Base-by-base conservation (phyloP, 1,139 yeast species). In the Taphrina communis region DNA sequence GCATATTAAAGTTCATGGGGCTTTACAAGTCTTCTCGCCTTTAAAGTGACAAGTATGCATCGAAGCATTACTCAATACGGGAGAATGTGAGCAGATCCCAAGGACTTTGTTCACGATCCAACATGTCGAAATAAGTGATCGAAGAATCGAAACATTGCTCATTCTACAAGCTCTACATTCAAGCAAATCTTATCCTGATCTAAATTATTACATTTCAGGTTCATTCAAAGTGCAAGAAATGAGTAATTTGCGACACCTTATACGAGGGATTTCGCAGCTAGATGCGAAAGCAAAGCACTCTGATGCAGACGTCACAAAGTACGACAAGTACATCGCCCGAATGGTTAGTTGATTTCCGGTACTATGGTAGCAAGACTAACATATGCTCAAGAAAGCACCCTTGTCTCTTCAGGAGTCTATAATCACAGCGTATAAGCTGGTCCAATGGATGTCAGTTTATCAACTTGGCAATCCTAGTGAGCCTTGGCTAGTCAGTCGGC, bases 401-500 rank as follows among this genome's bases (percentile, higher is more conserved):
- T 14, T 63, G n/a, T 63, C 67, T 21, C 21, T 57, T 14, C 31
- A 48, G 6, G 67, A 63, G 31, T 48, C 58, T 21, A 50, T 57
- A 35, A 35, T 52, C 39, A 63, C 61, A 6, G 67, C 67, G 21
- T 39, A 57, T 55, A 63, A 63, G 55, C 56, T 63, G n/a, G 67
- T 57, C 8, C 31, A 38, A 14, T 63, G 67, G 67, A 56, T 63
- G 39, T 35, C 59, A 6, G 52, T 21, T 2, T 63, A 44, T 50
- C 52, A 44, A 35, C 42, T 56, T 19, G 59, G 59, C 38, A 63
- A 55, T 17, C 61, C 58, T 3, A 51, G 63, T 0, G 93, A 89
- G 73, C 82, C 90, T 3, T 90, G 97, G 97, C 86, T 88, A 75
- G 78, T 86, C 69, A 88, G 88, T 0, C 80, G 85, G 72, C 86